phyloP scores from a whole-genome alignment of 257 asterid species.

The Solanum piurae region DNA sequence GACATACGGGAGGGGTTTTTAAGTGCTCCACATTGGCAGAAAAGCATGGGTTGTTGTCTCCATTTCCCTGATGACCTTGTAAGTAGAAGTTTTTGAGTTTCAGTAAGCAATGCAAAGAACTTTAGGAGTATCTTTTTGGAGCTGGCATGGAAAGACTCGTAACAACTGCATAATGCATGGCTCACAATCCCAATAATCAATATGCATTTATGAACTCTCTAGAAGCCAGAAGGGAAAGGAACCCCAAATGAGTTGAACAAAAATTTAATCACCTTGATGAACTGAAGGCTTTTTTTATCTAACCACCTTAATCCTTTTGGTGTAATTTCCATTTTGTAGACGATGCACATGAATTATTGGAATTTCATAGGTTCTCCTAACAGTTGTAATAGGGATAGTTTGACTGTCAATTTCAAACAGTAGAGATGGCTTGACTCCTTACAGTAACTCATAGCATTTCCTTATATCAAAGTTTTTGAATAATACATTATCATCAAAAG shows the following conservation, averaged over 20 bases:
- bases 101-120: background rate
- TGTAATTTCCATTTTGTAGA: background rate
- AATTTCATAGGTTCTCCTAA: background rate
- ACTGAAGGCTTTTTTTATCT: background rate
- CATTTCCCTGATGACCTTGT: background rate
- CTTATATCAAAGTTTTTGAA: background rate
- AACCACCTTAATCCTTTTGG: background rate
- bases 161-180: background rate
- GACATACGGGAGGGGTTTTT: background rate
- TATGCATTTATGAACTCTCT: background rate
- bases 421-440: background rate
- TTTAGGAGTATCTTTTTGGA: background rate
- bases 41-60: background rate
- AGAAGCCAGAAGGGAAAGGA: background rate
- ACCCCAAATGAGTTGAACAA: background rate
- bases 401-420: background rate
- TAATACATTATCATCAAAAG: background rate
- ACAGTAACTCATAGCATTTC: background rate
- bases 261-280: background rate
- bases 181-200: background rate
- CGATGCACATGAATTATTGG: background rate
- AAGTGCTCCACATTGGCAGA: background rate
- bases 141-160: background rate
- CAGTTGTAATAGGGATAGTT: background rate
- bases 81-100: background rate